Base-by-base conservation (phyloP, 1,139 yeast genomes). In the Tardiomyces digboiensis region DNA sequence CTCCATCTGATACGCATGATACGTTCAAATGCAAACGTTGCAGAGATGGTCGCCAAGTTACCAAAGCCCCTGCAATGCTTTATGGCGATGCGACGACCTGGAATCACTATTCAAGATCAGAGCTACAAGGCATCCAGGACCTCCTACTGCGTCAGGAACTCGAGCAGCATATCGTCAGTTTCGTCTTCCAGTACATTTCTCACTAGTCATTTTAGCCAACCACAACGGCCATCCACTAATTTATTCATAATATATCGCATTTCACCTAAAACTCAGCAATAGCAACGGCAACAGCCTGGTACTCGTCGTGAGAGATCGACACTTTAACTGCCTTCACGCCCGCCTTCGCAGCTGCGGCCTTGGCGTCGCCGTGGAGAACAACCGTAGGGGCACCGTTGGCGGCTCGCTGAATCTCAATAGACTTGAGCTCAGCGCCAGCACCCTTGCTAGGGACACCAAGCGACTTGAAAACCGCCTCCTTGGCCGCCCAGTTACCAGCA, bases 401-500 rank as follows among this genome's bases (percentile, higher is more conserved):
- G 54, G 79, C 84, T 58, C 94, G 82, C 20, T 71, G 58, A 58
- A 91, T 85, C 70, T 89, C 97, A 66, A 91, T 91, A 52, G 88
- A 96, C 64, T 76, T 76, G 70, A 91, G 75, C 41, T 95, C 74
- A 44, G 98, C 97, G 51, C 97, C 98, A 18, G 89, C 97, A 50
- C 99, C 99, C 64, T 81, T 77, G 39, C 95, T 82, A 60, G 78
- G 76, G 51, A 87, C 94, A 50, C 94, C 91, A 59, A 91, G 74
- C 19, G 96, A 86, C 73, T 91, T 91, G 80, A 91, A 91, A 38
- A 88, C 97, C 36, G 99, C 98, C 70, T 91, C 99, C 71, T 91
- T 91, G 44, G 98, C 98, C 39, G 96, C 86, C 99, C 99, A 91
- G 42, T 95, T 84, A 44, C 99, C 99, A 33, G 98, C 89, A 67